Evolutionary conservation across 495 filamentous ascomycete genomes (phyloP).

Genomic region (Hypoxylon lienhwacheense): DNA sequence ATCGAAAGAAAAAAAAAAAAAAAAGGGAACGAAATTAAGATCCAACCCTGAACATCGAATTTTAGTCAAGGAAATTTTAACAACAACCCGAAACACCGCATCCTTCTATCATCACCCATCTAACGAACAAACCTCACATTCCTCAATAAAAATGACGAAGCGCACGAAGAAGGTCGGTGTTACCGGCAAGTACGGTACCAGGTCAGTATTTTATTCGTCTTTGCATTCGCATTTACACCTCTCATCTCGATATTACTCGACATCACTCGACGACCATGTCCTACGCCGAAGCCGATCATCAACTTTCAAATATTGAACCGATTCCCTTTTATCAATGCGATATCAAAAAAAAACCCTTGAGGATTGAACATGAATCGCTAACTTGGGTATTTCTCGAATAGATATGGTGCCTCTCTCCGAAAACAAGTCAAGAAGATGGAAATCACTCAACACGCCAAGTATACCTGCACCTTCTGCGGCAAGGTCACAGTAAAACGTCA

Average conservation of each 20-base stretch:
- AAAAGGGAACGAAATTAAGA: background rate
- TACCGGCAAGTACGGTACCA: constrained; percentile 65
- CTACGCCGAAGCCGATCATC: background rate
- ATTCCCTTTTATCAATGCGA: no score
- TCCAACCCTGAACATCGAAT: constrained; percentile 9
- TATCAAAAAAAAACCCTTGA: no score
- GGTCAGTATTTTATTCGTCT: constrained; percentile 47
- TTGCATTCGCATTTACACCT: constrained; percentile 9
- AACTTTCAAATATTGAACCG: background rate
- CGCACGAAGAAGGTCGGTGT: constrained; percentile 97
- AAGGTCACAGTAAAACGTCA: constrained; percentile 91
- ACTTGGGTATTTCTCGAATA: constrained; percentile 8
- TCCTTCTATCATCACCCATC: constrained; percentile 34
- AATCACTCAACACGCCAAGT: constrained; percentile 93
- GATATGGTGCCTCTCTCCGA: constrained; percentile 99
- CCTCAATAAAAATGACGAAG: constrained; percentile 82
- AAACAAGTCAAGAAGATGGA: constrained; percentile 99
- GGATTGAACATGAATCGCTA: no score
- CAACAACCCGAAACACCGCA: constrained; percentile 20
- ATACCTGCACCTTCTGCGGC: constrained; percentile 88
- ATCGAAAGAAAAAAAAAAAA: constrained; percentile 18
- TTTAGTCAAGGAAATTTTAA: constrained; percentile 26
- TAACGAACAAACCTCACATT: constrained; percentile 42
- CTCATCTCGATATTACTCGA: no score
- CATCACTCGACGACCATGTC: no score